Percentiles rank a stretch among this genome's conserved stretches.
These are phyloP conservation scores for Murraya paniculata DNA, from an alignment of 345 rosid species.

Conservation along the genomic window DNA sequence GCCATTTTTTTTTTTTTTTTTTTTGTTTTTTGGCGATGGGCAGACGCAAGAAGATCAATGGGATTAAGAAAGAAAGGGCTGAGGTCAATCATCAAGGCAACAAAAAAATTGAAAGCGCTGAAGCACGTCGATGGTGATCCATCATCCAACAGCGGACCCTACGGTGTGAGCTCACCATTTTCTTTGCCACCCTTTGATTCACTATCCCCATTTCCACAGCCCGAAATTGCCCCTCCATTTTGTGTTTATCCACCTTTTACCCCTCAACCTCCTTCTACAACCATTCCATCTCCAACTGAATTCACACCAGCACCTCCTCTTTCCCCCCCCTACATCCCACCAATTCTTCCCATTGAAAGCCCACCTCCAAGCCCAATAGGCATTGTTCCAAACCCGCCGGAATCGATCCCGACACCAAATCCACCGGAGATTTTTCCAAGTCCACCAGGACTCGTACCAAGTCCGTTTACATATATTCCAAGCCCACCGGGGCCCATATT, in stretches of 20 bases:
- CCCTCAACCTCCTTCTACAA: slow-evolving; percentile 41
- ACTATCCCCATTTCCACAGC: slow-evolving; percentile 43
- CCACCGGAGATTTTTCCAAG: slow-evolving; percentile 31
- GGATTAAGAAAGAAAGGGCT: slow-evolving; percentile 2
- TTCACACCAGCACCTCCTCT: not conserved
- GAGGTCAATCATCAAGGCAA: slow-evolving; percentile 19
- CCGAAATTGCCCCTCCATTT: slow-evolving; percentile 49
- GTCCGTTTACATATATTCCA: slow-evolving; percentile 26
- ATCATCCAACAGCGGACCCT: slow-evolving; percentile 42
- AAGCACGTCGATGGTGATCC: slow-evolving; percentile 45
- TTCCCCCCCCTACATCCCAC: slow-evolving; percentile 30
- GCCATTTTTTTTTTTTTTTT: not conserved
- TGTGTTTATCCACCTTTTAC: slow-evolving; percentile 54
- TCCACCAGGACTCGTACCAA: slow-evolving; percentile 28
- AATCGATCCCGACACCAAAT: slow-evolving; percentile 7
- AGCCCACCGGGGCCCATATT: slow-evolving; percentile 27
- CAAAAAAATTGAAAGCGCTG: slow-evolving; percentile 29
- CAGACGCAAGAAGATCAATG: slow-evolving; percentile 40
- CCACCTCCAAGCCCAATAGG: slow-evolving; percentile 46
- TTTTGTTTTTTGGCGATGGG: not conserved
- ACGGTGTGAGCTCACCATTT: slow-evolving; percentile 53
- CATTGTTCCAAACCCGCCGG: slow-evolving; percentile 7
- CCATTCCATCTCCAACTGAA: slow-evolving; percentile 25
- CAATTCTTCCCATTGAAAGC: slow-evolving; percentile 35
- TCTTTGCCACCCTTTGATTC: slow-evolving; percentile 59